Evolutionary conservation across 2,329 filamentous ascomycete species (phyloP).

Genomic region (Catunica adiposa): DNA sequence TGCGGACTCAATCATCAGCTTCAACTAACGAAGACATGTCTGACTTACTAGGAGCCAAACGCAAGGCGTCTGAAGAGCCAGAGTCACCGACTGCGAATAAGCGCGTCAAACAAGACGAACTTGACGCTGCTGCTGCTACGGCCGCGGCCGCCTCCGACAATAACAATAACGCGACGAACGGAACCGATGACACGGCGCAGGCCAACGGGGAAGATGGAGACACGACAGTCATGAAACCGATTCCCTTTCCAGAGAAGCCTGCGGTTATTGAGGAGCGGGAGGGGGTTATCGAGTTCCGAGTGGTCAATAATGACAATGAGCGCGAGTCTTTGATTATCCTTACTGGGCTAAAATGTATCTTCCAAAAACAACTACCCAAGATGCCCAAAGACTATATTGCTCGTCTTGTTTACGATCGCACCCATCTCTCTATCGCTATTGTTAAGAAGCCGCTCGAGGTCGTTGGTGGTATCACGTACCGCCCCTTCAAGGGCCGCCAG

Average conservation of each 20-base stretch:
- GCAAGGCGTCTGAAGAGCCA: conserved; percentile 54
- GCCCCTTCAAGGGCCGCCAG: conserved; percentile 76
- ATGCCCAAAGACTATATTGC: conserved; percentile 99
- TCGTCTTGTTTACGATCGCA: conserved; percentile 89
- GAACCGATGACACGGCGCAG: conserved; percentile 19
- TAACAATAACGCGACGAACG: conserved; percentile 2
- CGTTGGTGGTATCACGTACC: conserved; percentile 92
- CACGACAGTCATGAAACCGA: conserved; percentile 33
- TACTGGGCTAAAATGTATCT: conserved; percentile 91
- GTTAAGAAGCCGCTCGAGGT: conserved; percentile 92
- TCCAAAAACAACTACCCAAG: conserved; percentile 94
- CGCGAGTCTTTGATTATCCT: conserved; percentile 84
- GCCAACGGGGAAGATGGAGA: conserved; percentile 14
- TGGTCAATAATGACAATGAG: conserved; percentile 89
- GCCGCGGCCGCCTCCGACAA: conserved; percentile 12
- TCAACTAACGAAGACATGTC: conserved; percentile 8
- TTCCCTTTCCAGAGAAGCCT: conserved; percentile 85
- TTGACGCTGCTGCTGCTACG: conserved; percentile 13
- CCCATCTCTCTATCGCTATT: conserved; percentile 90
- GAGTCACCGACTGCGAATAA: conserved; percentile 46
- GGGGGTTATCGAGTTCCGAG: conserved; percentile 89
- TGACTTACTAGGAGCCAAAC: conserved; percentile 38
- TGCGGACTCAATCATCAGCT: background rate
- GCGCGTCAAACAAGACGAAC: conserved; percentile 40
- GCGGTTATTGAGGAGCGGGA: conserved; percentile 86